phyloP scores from a whole-genome alignment of 352 stramenopile species.

The Pythium plurisporium region DNA sequence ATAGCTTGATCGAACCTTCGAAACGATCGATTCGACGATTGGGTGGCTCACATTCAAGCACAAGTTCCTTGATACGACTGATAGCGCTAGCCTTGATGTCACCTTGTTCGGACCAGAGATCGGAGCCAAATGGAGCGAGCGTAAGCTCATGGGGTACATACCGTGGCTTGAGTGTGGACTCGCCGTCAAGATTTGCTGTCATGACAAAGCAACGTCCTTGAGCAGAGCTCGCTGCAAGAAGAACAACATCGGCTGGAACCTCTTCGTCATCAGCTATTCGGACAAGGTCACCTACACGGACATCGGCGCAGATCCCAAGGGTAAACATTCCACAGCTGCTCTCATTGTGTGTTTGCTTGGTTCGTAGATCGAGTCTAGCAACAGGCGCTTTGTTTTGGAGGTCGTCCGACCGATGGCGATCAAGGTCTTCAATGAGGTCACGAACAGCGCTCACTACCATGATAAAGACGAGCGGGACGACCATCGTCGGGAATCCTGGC shows the following conservation, averaged over 20 bases:
- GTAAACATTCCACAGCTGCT: not conserved
- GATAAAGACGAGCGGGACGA: slow-evolving; percentile 83
- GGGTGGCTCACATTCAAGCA: slow-evolving; percentile 42
- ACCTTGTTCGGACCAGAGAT: no score
- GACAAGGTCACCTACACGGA: slow-evolving; percentile 80
- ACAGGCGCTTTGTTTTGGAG: slow-evolving; percentile 49
- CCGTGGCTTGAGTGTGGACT: slow-evolving; percentile 84
- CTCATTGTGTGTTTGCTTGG: no score
- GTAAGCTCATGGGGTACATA: slow-evolving; percentile 47
- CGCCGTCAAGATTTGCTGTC: slow-evolving; percentile 85
- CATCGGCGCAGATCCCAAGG: slow-evolving; percentile 32
- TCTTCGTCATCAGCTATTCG: slow-evolving; percentile 66
- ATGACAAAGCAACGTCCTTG: slow-evolving; percentile 77
- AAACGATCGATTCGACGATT: slow-evolving; percentile 76
- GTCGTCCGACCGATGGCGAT: slow-evolving; percentile 65
- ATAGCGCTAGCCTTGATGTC: no score
- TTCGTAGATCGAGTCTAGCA: slow-evolving; percentile 1
- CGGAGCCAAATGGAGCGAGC: slow-evolving; percentile 13
- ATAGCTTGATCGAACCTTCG: slow-evolving; percentile 54
- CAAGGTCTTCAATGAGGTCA: slow-evolving; percentile 76
- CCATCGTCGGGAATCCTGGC: slow-evolving; percentile 71
- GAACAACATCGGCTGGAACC: slow-evolving; percentile 63
- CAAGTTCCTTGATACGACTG: slow-evolving; percentile 19
- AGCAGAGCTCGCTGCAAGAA: slow-evolving; percentile 48
- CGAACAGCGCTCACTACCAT: slow-evolving; percentile 79